Conservation (phyloP, 176 grass and related monocot genomes). For the Zoysia pacifica region DNA sequence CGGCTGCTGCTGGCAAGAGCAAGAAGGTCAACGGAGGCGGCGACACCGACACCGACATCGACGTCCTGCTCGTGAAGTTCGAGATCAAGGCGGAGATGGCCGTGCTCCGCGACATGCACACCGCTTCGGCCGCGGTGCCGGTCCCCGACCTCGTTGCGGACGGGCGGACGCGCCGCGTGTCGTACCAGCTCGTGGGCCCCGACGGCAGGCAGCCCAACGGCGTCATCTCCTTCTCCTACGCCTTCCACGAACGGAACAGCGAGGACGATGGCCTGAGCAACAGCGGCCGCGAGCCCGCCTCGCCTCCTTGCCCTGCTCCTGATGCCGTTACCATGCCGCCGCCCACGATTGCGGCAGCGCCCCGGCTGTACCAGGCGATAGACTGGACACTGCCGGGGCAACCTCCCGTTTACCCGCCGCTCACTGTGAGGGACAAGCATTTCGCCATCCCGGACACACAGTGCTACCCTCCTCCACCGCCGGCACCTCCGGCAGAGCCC, state of each 20-base stretch:
- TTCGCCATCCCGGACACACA: background rate
- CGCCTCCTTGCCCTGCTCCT: background rate
- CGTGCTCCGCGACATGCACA: constrained; percentile 49
- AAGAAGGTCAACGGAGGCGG: background rate
- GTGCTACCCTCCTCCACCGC: constrained; percentile 12
- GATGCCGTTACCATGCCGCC: background rate
- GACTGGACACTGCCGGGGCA: constrained; percentile 36
- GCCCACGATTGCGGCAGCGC: background rate
- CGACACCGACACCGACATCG: background rate
- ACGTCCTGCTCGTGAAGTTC: constrained; percentile 44
- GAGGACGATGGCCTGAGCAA: background rate
- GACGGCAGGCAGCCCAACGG: constrained; percentile 57
- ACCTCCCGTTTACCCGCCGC: constrained; percentile 21
- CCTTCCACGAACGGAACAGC: constrained; percentile 4
- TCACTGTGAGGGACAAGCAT: background rate
- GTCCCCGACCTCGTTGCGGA: constrained; percentile 48
- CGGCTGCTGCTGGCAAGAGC: background rate
- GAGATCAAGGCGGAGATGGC: constrained; percentile 60
- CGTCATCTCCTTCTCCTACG: constrained; percentile 60
- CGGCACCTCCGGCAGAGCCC: too few species aligned
- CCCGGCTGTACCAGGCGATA: constrained; percentile 45
- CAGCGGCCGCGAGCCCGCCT: background rate
- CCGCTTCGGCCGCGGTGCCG: constrained; percentile 54
- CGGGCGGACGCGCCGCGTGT: constrained; percentile 44
- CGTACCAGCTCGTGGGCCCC: constrained; percentile 42